A percentile compares a stretch with the other conserved stretches of the same genome.
Evolutionary conservation across 2,329 filamentous ascomycete genomes (phyloP).

Genomic region (Microsporum canis): DNA sequence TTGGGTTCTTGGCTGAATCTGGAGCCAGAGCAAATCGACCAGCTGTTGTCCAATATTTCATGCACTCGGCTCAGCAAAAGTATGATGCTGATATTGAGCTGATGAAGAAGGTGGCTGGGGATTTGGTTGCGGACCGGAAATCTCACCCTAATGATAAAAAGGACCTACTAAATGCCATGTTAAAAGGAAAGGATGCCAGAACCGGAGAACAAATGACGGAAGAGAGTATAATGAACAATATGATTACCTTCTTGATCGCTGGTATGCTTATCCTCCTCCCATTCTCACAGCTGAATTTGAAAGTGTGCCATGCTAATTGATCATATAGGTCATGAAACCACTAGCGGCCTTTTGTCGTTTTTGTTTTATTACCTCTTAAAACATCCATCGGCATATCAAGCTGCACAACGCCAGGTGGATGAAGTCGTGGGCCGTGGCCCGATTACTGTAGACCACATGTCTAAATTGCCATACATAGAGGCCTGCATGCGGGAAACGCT

Average conservation of each 20-base stretch:
- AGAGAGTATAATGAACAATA: slow-evolving; percentile 2
- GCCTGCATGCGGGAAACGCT: slow-evolving; percentile 2
- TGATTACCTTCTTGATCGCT: background rate
- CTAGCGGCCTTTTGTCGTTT: background rate
- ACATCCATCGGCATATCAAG: slow-evolving; percentile 1
- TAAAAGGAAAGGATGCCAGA: background rate
- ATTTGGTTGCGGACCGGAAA: background rate
- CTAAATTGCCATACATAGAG: background rate
- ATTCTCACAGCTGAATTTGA: background rate
- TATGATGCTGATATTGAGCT: slow-evolving; percentile 1
- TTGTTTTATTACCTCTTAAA: background rate
- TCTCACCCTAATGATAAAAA: background rate
- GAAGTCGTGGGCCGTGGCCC: slow-evolving; percentile 2
- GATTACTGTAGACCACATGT: slow-evolving; percentile 2
- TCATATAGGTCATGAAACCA: background rate
- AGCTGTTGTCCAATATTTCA: background rate
- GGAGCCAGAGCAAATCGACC: background rate
- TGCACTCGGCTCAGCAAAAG: background rate
- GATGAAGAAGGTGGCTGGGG: background rate
- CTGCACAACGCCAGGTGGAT: background rate
- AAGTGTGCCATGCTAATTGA: background rate
- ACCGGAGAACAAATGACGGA: background rate
- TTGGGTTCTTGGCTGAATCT: background rate
- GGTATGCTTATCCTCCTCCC: background rate
- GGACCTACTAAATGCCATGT: slow-evolving; percentile 1